phyloP scores from a whole-genome alignment of 495 filamentous ascomycete genomes.

The Penicillium samsonianum region DNA sequence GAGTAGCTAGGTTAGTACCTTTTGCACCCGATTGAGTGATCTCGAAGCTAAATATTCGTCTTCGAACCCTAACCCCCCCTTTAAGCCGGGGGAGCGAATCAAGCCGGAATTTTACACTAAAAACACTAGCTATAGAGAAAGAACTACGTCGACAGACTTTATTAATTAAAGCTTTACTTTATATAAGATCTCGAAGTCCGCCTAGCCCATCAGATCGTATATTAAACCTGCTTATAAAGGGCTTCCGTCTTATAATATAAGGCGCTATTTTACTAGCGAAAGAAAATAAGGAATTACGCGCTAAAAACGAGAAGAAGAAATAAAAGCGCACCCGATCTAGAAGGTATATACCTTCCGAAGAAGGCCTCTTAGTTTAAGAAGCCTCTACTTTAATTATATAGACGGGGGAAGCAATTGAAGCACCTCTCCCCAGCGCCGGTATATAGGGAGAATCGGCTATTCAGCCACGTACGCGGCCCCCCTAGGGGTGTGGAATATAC shows the following conservation, averaged over 20 bases:
- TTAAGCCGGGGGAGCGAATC: conserved; percentile 1
- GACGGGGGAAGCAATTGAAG: not conserved
- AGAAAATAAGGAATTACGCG: conserved; percentile 10
- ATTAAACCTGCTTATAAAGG: conserved; percentile 8
- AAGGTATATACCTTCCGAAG: not conserved
- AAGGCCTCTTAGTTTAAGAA: not conserved
- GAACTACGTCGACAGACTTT: conserved; percentile 9
- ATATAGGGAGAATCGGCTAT: not conserved
- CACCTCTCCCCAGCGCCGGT: not conserved
- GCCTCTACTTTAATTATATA: not conserved
- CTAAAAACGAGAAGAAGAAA: not conserved
- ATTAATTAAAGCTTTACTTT: conserved; percentile 8
- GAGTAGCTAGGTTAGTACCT: conserved; percentile 10
- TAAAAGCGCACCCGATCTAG: not conserved
- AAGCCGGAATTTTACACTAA: not conserved
- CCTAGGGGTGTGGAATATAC: not conserved
- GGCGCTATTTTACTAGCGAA: conserved; percentile 4
- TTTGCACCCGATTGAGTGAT: conserved; percentile 8
- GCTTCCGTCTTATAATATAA: conserved; percentile 3
- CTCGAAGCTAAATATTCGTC: conserved; percentile 13
- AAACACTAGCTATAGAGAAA: conserved; percentile 1
- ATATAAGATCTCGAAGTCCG: conserved; percentile 1
- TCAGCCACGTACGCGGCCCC: not conserved
- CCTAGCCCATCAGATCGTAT: not conserved
- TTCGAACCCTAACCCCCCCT: conserved; percentile 8